Conservation (phyloP, 352 stramenopile species). For the Globisporangium viniferum region DNA sequence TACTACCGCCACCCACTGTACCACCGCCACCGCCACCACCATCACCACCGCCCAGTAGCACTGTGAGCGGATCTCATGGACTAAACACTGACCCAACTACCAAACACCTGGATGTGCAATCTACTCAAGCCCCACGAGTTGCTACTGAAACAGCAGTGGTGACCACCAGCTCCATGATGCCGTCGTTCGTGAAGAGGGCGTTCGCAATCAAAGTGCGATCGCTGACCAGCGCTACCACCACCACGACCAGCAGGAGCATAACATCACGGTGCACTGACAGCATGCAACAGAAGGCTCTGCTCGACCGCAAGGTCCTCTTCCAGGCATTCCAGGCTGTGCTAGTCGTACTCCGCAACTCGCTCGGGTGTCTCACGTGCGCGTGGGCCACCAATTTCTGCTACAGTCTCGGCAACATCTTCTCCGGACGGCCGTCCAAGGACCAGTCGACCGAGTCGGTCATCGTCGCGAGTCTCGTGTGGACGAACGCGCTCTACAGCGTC, state of each 20-base stretch:
- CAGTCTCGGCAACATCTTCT: slow-evolving; percentile 28
- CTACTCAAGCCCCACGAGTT: neutral
- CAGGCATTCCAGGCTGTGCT: neutral
- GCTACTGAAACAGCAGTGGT: neutral
- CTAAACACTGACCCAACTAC: neutral
- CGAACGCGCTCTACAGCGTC: slow-evolving; percentile 4
- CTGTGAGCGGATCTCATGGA: neutral
- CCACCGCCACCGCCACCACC: neutral
- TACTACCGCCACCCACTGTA: too few species aligned
- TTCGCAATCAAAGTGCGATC: neutral
- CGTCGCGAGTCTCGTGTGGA: slow-evolving; percentile 27
- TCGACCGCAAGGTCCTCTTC: neutral
- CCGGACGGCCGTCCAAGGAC: slow-evolving; percentile 18
- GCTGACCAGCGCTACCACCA: neutral
- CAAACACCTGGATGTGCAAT: neutral
- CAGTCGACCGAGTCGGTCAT: slow-evolving; percentile 27
- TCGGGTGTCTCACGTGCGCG: slow-evolving; percentile 21
- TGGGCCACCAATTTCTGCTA: slow-evolving; percentile 25
- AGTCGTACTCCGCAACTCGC: slow-evolving; percentile 19
- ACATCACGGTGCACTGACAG: neutral
- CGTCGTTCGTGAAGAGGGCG: neutral
- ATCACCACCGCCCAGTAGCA: too few species aligned
- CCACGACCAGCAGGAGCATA: neutral
- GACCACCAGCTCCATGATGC: neutral
- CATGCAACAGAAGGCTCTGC: neutral